Percentiles rank a stretch among this genome's conserved stretches.
Conservation (phyloP, 164 flowering plant genomes). For the Kingdonia uniflora region DNA sequence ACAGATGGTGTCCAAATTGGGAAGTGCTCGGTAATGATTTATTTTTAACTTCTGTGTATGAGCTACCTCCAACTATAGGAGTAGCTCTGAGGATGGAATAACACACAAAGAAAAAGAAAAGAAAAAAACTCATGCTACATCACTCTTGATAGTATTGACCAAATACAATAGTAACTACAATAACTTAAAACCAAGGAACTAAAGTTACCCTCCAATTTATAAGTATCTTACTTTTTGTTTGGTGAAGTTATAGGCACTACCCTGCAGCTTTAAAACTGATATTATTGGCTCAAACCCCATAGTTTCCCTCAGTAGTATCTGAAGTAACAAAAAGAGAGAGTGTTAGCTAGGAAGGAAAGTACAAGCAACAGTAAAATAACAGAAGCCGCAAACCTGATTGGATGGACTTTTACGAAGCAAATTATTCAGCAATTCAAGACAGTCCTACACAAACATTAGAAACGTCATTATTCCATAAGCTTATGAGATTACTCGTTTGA, state of each 20-base stretch:
- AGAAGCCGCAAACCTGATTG: slow-evolving; percentile 58
- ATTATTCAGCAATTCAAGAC: slow-evolving; percentile 88
- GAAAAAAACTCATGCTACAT: too few relatives aligned
- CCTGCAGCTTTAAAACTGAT: slow-evolving; percentile 78
- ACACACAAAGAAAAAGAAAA: too few relatives aligned
- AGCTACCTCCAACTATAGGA: too few relatives aligned
- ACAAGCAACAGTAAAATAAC: not conserved
- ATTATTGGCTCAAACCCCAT: slow-evolving; percentile 81
- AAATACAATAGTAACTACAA: too few relatives aligned
- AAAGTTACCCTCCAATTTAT: too few relatives aligned
- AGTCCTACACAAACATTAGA: slow-evolving; percentile 49
- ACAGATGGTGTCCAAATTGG: too few relatives aligned
- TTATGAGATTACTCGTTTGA: not conserved
- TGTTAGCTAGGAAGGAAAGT: slow-evolving; percentile 6
- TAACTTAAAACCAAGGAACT: too few relatives aligned
- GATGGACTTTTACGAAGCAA: slow-evolving; percentile 73
- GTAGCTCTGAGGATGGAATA: too few relatives aligned
- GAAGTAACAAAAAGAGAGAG: slow-evolving; percentile 9
- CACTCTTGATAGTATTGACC: too few relatives aligned
- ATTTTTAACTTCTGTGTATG: too few relatives aligned
- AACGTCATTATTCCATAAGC: not conserved
- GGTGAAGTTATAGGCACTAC: slow-evolving; percentile 68
- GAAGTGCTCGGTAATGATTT: too few relatives aligned
- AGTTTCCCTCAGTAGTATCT: slow-evolving; percentile 87
- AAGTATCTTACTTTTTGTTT: slow-evolving; percentile 81